Conservation (phyloP, 805 yeast genomes). For the Ogataea philodendri region DNA sequence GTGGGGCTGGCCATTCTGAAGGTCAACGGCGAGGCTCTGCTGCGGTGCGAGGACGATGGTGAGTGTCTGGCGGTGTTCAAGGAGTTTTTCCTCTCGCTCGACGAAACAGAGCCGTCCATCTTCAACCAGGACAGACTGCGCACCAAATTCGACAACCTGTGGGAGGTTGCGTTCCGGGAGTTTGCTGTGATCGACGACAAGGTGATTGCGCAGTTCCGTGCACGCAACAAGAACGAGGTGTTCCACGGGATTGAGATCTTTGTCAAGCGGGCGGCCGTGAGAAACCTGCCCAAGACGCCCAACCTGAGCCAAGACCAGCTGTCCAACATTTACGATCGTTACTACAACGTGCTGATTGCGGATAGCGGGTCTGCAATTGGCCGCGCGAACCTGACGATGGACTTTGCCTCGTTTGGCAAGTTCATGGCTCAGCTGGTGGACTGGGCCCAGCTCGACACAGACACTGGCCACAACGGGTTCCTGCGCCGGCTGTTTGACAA, state of each 20-base stretch:
- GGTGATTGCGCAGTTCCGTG: conserved; percentile 64
- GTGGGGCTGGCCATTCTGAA: conserved; percentile 89
- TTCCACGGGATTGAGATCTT: conserved; percentile 84
- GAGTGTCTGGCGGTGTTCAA: conserved; percentile 83
- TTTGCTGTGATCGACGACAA: conserved; percentile 78
- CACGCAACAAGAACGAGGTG: conserved; percentile 70
- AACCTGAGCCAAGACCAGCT: conserved; percentile 57
- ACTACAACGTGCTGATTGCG: conserved; percentile 66
- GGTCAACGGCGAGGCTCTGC: conserved; percentile 79
- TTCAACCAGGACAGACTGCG: conserved; percentile 63
- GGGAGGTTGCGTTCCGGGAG: conserved; percentile 91
- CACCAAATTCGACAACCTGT: conserved; percentile 83
- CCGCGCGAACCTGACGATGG: conserved; percentile 67
- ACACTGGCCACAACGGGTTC: conserved; percentile 43
- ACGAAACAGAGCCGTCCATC: conserved; percentile 70
- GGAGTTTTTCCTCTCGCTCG: conserved; percentile 73
- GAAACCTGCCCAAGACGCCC: conserved; percentile 76
- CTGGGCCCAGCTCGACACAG: conserved; percentile 54
- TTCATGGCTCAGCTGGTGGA: conserved; percentile 80
- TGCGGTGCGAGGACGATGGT: conserved; percentile 87
- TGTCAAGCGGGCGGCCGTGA: conserved; percentile 86
- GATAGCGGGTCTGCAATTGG: conserved; percentile 61
- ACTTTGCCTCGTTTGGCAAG: conserved; percentile 62
- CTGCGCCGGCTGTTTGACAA: conserved; percentile 59
- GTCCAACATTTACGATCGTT: conserved; percentile 79